A percentile compares a stretch with the other conserved stretches of the same genome.
phyloP scores from a whole-genome alignment of 2,329 filamentous ascomycete genomes.

The Biscogniauxia sp. region DNA sequence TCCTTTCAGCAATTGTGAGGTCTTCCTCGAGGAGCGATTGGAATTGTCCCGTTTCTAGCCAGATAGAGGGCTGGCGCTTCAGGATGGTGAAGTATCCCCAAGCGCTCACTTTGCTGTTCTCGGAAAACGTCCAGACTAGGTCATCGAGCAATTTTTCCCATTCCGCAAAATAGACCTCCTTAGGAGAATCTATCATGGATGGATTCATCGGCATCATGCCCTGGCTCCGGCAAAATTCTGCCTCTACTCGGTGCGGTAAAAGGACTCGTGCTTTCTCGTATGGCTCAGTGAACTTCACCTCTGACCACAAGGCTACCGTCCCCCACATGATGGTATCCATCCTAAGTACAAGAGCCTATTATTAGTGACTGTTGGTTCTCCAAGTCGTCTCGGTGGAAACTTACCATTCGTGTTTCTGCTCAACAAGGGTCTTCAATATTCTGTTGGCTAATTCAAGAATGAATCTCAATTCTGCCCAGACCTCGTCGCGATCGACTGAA shows the following conservation, averaged over 20 bases:
- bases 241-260: background rate
- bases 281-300: background rate
- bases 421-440: slow-evolving; percentile 1
- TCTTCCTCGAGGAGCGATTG: background rate
- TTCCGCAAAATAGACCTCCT: too few relatives aligned
- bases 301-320: background rate
- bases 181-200: too few relatives aligned
- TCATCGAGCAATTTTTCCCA: too few relatives aligned
- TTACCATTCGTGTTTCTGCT: slow-evolving; percentile 7
- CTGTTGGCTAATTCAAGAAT: slow-evolving; percentile 4
- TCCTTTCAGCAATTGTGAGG: background rate
- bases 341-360: background rate
- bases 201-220: too few relatives aligned
- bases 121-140: too few relatives aligned
- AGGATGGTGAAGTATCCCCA: too few relatives aligned
- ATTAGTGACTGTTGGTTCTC: background rate
- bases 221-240: too few relatives aligned
- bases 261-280: background rate
- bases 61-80: too few relatives aligned
- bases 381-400: background rate
- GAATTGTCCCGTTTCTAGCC: background rate
- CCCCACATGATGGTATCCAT: background rate
- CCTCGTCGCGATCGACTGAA: background rate
- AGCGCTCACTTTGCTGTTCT: too few relatives aligned
- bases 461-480: slow-evolving; percentile 1